phyloP scores from a whole-genome alignment of 352 stramenopile genomes.

The Phytophthora pinifolia region DNA sequence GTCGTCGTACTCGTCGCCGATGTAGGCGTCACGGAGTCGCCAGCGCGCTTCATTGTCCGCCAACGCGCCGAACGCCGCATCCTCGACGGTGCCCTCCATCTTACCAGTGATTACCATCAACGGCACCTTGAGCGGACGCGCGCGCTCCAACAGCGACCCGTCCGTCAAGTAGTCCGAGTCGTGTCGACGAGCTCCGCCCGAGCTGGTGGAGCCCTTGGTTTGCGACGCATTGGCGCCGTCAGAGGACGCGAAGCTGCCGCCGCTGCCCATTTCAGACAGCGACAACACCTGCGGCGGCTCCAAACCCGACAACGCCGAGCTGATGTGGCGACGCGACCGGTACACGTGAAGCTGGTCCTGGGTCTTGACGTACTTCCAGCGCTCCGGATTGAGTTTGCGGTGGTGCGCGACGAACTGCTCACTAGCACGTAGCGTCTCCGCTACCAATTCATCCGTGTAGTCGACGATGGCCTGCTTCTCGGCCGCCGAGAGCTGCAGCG shows the following conservation, averaged over 20 bases:
- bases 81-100: conserved; percentile 38
- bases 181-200: conserved; percentile 11
- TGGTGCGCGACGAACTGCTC: conserved; percentile 36
- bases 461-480: conserved; percentile 29
- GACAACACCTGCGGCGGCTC: conserved; percentile 16
- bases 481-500: conserved; percentile 18
- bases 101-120: conserved; percentile 34
- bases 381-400: conserved; percentile 30
- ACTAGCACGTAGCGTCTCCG: conserved; percentile 28
- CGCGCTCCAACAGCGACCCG: conserved; percentile 28
- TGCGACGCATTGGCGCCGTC: conserved; percentile 7
- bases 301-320: conserved; percentile 1
- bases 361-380: conserved; percentile 37
- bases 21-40: conserved; percentile 38
- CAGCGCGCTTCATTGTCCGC: conserved; percentile 35
- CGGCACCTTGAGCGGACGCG: conserved; percentile 23
- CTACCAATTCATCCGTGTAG: conserved; percentile 37
- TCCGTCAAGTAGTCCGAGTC: conserved; percentile 37
- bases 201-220: conserved; percentile 23
- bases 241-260: conserved; percentile 20
- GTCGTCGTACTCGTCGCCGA: conserved; percentile 37
- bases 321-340: conserved; percentile 30
- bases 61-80: conserved; percentile 33
- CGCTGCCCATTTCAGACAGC: conserved; percentile 18
- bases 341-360: conserved; percentile 36